These are phyloP conservation scores for Gaertneriomyces semiglobifer DNA, from an alignment of 192 early-diverging fungal species.

Conservation along the genomic window DNA sequence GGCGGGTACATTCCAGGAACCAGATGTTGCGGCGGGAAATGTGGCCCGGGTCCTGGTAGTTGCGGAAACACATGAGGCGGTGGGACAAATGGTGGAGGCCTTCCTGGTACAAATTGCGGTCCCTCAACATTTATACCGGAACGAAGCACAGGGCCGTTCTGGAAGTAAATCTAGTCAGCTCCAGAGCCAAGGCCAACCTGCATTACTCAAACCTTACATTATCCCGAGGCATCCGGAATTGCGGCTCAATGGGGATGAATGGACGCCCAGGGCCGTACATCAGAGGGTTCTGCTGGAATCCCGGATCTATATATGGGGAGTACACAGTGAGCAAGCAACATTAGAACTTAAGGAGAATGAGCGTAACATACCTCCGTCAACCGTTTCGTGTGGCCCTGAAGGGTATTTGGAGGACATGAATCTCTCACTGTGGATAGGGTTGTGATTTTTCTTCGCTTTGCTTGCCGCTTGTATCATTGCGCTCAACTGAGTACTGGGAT, in stretches of 20 bases:
- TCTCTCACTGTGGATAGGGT: neutral
- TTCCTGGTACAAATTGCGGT: slow-evolving; percentile 13
- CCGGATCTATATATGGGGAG: neutral
- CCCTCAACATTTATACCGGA: neutral
- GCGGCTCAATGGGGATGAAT: no score
- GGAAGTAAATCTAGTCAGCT: neutral
- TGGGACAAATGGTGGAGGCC: slow-evolving; percentile 8
- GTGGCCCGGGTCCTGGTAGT: neutral
- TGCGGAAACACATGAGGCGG: slow-evolving; percentile 20
- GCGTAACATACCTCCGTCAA: neutral
- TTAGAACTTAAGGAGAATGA: neutral
- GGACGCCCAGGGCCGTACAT: no score
- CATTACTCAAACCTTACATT: slow-evolving; percentile 1
- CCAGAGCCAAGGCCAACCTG: neutral
- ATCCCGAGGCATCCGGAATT: neutral
- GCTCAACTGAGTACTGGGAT: slow-evolving; percentile 24
- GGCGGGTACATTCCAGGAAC: slow-evolving; percentile 1
- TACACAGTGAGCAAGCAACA: neutral
- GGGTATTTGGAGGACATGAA: neutral
- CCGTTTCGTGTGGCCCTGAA: slow-evolving; percentile 3
- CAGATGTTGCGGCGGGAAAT: slow-evolving; percentile 5
- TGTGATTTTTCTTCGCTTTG: slow-evolving; percentile 29
- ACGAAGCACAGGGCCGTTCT: neutral
- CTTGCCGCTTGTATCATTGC: slow-evolving; percentile 31
- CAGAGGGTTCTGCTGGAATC: no score